These are phyloP conservation scores for Psilocybe tampanensis DNA, from an alignment of 768 basidiomycete genomes.

Conservation along the genomic window DNA sequence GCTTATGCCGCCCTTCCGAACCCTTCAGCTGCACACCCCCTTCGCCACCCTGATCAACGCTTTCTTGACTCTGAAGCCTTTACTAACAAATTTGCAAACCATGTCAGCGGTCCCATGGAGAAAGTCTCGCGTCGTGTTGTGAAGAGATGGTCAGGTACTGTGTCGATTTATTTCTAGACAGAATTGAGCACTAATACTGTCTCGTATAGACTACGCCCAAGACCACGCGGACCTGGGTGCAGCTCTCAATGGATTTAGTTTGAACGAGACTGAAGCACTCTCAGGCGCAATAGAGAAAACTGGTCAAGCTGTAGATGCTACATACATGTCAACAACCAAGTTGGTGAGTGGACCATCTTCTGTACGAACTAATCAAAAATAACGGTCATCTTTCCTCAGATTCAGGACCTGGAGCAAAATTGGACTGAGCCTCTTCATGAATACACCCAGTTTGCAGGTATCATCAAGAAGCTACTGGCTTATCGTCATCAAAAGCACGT, in stretches of 20 bases:
- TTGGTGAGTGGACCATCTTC: conserved; percentile 55
- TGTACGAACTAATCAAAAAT: not conserved
- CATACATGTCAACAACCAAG: conserved; percentile 89
- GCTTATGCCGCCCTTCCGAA: conserved; percentile 88
- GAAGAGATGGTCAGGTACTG: conserved; percentile 91
- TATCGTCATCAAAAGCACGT: conserved; percentile 99
- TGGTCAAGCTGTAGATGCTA: conserved; percentile 93
- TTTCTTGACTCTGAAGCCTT: conserved; percentile 97
- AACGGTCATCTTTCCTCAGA: conserved; percentile 42
- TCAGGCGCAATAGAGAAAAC: conserved; percentile 93
- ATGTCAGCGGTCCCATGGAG: conserved; percentile 92
- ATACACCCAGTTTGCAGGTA: conserved; percentile 90
- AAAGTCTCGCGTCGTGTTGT: conserved; percentile 90
- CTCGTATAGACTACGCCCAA: conserved; percentile 66
- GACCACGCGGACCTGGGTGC: conserved; percentile 93
- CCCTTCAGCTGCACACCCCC: conserved; percentile 84
- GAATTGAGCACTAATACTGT: not conserved
- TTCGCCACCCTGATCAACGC: conserved; percentile 92
- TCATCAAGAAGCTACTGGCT: conserved; percentile 91
- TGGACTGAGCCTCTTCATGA: conserved; percentile 97
- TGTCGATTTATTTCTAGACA: conserved; percentile 8
- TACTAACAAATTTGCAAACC: conserved; percentile 92
- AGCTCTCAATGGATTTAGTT: conserved; percentile 88
- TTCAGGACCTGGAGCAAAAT: conserved; percentile 92
- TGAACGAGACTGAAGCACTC: conserved; percentile 77